Evolutionary conservation across 1,284 basidiomycete species (phyloP), one percentile per base, ranked within the genome.

Genomic region (Ustilago loliicola): DNA sequence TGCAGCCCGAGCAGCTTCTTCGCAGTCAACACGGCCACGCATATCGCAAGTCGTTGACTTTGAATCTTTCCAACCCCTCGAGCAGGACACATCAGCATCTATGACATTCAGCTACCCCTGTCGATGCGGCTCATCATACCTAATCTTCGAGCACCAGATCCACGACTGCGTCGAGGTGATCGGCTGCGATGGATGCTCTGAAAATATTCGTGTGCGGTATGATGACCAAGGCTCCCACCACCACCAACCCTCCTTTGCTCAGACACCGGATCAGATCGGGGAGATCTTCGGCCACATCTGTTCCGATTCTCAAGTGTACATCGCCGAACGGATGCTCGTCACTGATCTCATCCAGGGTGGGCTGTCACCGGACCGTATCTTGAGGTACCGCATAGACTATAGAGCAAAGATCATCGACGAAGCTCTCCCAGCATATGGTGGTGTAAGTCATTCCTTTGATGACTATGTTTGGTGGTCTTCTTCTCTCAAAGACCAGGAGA

Each of bases 371-470:
- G 27, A 53, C 0, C 32, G 61, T 6, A 51, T 80, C 1, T 50
- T 79, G 27, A 45, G 77, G 19, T 80, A 79, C 25, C 69, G 77
- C 11, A 61, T 76, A 55, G 50, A 76, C 25, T 79, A 71, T 38
- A 64, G 76, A 8, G 67, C 73, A 2, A 51, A 55, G 3, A 25
- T 59, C 0, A 32, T 77, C 15, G 76, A 76, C 38, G 34, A 17
- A 1, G 60, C 32, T 1, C 29, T 69, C 0, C 66, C 66, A 6
- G 29, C 3, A 3, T 72, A 69, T 30, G 21, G 3, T 10, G 79
- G 79, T 1, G 73, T 80, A 3, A 79, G 69, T 47, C 79, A 80
- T 42, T 69, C 63, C 27, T 74, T 80, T 42, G 69, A 80, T 38
- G 72, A 80, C 38, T 61, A 27, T 13, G 15, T 77, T 25, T 76